These are phyloP conservation scores for Chaetomium fimeti DNA, from an alignment of 495 filamentous ascomycete species.

Conservation along the genomic window DNA sequence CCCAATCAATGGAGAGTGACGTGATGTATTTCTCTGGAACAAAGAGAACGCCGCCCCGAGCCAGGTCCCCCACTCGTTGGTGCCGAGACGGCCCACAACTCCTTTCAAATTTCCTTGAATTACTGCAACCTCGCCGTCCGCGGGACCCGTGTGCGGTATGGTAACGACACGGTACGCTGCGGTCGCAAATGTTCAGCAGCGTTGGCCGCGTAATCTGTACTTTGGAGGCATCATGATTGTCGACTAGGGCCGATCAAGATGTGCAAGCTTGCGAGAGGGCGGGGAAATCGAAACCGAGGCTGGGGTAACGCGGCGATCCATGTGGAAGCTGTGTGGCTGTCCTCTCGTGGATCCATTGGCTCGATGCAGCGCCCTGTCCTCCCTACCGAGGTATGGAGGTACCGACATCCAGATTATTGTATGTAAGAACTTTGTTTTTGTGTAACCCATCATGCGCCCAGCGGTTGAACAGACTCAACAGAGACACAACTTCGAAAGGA, in stretches of 20 bases:
- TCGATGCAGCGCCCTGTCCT: neutral
- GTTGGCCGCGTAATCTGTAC: too few relatives aligned
- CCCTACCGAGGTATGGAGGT: too few relatives aligned
- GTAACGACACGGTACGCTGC: too few relatives aligned
- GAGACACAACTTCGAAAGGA: too few relatives aligned
- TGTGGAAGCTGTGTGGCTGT: neutral
- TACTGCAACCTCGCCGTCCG: neutral
- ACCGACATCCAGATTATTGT: too few relatives aligned
- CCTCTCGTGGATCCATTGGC: neutral
- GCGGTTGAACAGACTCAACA: neutral
- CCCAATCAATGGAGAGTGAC: neutral
- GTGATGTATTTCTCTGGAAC: neutral
- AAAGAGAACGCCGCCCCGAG: neutral
- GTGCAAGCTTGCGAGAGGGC: slow-evolving; percentile 8
- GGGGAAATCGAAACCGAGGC: slow-evolving; percentile 9
- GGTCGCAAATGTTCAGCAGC: too few relatives aligned
- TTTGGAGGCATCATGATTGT: too few relatives aligned
- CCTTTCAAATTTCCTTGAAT: neutral
- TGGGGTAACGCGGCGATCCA: slow-evolving; percentile 7
- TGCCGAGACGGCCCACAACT: too few relatives aligned
- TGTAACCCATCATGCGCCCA: neutral
- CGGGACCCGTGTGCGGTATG: neutral
- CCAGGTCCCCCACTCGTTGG: neutral
- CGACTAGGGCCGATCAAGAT: neutral
- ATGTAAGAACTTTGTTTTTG: too few relatives aligned